phyloP scores from a whole-genome alignment of 140 eudicot genomes.

The Bidens hawaiensis region DNA sequence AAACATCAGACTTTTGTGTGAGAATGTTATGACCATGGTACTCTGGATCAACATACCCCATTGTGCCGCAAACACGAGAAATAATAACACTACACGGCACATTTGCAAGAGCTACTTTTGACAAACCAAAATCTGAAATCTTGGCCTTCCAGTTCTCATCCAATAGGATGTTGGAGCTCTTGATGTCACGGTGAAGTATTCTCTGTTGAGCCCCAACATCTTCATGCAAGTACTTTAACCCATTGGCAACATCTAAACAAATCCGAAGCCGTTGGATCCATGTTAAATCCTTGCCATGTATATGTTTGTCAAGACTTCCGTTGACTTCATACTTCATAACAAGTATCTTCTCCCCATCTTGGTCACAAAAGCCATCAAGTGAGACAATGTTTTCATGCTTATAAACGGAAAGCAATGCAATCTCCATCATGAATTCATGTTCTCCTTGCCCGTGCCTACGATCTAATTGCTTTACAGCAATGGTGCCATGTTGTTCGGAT shows the following conservation, averaged over 20 bases:
- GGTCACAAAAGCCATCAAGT: slow-evolving; percentile 18
- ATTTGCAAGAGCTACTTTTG: slow-evolving; percentile 25
- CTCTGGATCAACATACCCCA: slow-evolving; percentile 27
- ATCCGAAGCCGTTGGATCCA: slow-evolving; percentile 28
- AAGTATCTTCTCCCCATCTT: slow-evolving; percentile 28
- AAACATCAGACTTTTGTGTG: slow-evolving; percentile 24
- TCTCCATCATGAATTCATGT: slow-evolving; percentile 20
- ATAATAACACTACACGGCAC: neutral
- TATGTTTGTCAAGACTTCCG: slow-evolving; percentile 23
- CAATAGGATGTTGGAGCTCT: slow-evolving; percentile 29
- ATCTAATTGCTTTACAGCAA: slow-evolving; percentile 13
- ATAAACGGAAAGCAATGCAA: slow-evolving; percentile 19
- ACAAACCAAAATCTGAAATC: slow-evolving; percentile 32
- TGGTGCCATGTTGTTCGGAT: neutral
- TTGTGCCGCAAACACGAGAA: slow-evolving; percentile 18
- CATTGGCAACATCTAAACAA: slow-evolving; percentile 24
- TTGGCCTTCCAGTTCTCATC: slow-evolving; percentile 22
- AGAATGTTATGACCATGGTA: slow-evolving; percentile 11
- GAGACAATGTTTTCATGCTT: slow-evolving; percentile 28
- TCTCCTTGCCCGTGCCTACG: slow-evolving; percentile 12
- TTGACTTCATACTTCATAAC: slow-evolving; percentile 19
- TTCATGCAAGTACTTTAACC: slow-evolving; percentile 26
- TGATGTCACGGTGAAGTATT: slow-evolving; percentile 26
- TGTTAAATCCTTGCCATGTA: neutral
- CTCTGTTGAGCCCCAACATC: slow-evolving; percentile 12